phyloP scores from a whole-genome alignment of 768 basidiomycete genomes.

The Pulveroboletus frians region DNA sequence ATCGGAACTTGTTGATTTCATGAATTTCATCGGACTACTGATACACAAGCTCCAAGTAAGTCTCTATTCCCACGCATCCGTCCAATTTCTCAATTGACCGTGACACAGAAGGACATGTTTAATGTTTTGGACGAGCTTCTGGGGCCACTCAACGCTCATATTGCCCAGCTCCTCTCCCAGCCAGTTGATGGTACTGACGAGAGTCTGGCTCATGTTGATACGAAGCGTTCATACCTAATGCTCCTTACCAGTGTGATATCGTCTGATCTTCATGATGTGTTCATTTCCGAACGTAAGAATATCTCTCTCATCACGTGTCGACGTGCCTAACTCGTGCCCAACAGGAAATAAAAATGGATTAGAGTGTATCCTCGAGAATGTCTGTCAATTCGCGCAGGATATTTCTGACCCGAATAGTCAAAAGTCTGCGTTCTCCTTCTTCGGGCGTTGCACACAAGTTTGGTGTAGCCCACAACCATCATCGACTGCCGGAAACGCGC shows the following conservation, averaged over 20 bases:
- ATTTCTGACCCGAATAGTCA: slow-evolving; percentile 70
- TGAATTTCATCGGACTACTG: slow-evolving; percentile 89
- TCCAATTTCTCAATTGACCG: background rate
- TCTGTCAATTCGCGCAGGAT: slow-evolving; percentile 71
- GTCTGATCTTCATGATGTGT: slow-evolving; percentile 75
- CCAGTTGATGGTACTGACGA: slow-evolving; percentile 88
- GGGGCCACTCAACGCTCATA: slow-evolving; percentile 78
- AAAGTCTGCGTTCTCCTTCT: slow-evolving; percentile 75
- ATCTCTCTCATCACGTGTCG: slow-evolving; percentile 20
- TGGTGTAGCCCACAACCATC: slow-evolving; percentile 58
- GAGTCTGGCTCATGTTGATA: slow-evolving; percentile 66
- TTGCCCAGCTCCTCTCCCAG: slow-evolving; percentile 71
- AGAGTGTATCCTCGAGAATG: slow-evolving; percentile 69
- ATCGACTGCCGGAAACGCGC: slow-evolving; percentile 31
- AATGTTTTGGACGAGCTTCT: slow-evolving; percentile 87
- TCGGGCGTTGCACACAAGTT: slow-evolving; percentile 57
- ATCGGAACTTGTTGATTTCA: slow-evolving; percentile 88
- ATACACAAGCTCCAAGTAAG: slow-evolving; percentile 86
- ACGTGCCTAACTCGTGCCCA: background rate
- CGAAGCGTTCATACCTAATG: slow-evolving; percentile 82
- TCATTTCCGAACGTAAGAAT: slow-evolving; percentile 75
- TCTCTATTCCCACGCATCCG: background rate
- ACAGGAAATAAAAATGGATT: slow-evolving; percentile 61
- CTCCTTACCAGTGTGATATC: slow-evolving; percentile 78
- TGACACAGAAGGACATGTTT: slow-evolving; percentile 69